These are phyloP conservation scores for Thozetella sp. DNA, from an alignment of 495 filamentous ascomycete species.

Conservation along the genomic window DNA sequence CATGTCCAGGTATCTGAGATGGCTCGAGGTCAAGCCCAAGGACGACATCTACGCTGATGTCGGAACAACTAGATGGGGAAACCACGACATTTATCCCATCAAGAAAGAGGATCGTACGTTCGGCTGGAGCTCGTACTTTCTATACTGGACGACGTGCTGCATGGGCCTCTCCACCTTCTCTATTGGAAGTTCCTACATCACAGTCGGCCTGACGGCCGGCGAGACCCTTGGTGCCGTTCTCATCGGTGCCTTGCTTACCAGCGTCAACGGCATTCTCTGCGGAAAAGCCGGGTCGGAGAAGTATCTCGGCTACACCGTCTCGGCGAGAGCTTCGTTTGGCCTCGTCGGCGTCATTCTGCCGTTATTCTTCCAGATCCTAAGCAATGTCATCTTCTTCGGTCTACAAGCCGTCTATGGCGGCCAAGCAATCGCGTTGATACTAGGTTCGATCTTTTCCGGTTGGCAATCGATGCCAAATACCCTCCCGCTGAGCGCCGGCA, in stretches of 20 bases:
- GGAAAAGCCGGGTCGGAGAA: neutral
- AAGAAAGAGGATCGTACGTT: neutral
- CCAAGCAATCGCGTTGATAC: neutral
- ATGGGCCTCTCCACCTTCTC: neutral
- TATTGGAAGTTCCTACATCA: neutral
- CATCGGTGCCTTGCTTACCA: neutral
- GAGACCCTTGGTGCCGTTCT: neutral
- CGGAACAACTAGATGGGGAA: neutral
- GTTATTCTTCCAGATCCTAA: neutral
- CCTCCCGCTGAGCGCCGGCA: neutral
- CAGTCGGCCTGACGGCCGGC: neutral
- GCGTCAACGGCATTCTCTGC: neutral
- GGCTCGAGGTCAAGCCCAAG: neutral
- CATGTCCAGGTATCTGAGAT: neutral
- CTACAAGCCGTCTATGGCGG: neutral
- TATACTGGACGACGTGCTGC: neutral
- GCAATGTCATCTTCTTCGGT: neutral
- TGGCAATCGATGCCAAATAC: neutral
- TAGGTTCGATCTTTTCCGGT: neutral
- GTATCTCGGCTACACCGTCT: neutral
- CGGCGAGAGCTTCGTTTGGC: neutral
- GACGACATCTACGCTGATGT: neutral
- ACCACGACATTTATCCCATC: neutral
- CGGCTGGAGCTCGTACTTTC: neutral
- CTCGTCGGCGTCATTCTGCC: neutral